phyloP scores from a whole-genome alignment of 1,284 basidiomycete species.

The Apiotrichum porosum region DNA sequence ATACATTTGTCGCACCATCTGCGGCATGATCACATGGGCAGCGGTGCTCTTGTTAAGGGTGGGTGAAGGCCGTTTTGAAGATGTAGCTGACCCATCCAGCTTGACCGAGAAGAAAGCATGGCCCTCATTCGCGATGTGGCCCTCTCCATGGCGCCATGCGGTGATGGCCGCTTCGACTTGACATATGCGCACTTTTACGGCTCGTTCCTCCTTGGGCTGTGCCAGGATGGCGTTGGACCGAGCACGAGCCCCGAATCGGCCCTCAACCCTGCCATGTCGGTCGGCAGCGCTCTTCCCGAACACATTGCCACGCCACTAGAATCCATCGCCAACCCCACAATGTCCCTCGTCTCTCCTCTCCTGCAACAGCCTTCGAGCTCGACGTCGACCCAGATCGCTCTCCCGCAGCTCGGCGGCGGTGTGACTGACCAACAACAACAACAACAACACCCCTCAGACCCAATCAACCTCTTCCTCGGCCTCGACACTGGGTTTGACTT shows the following conservation, averaged over 20 bases:
- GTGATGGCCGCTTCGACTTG: neutral
- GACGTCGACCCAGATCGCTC: too few species aligned
- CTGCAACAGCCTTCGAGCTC: too few species aligned
- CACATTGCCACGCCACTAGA: too few species aligned
- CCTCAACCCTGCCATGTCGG: too few species aligned
- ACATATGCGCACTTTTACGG: conserved; percentile 9
- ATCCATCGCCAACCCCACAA: too few species aligned
- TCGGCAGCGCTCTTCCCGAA: too few species aligned
- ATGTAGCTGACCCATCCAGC: neutral
- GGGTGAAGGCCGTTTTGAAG: neutral
- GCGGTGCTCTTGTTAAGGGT: conserved; percentile 1
- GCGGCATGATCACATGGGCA: conserved; percentile 6
- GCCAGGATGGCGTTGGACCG: neutral
- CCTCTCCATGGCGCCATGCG: conserved; percentile 2
- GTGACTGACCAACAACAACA: neutral
- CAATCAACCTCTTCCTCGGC: neutral
- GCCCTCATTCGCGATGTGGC: conserved; percentile 1
- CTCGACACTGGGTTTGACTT: neutral
- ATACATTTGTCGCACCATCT: conserved; percentile 4
- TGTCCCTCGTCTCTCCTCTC: too few species aligned
- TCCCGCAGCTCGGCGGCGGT: neutral
- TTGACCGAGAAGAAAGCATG: neutral
- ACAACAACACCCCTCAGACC: too few species aligned
- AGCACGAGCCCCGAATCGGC: neutral
- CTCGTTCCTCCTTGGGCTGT: conserved; percentile 4